Evolutionary conservation across 345 rosid species (phyloP), one percentile per base, ranked within the genome.

Genomic region (Litchi chinensis): DNA sequence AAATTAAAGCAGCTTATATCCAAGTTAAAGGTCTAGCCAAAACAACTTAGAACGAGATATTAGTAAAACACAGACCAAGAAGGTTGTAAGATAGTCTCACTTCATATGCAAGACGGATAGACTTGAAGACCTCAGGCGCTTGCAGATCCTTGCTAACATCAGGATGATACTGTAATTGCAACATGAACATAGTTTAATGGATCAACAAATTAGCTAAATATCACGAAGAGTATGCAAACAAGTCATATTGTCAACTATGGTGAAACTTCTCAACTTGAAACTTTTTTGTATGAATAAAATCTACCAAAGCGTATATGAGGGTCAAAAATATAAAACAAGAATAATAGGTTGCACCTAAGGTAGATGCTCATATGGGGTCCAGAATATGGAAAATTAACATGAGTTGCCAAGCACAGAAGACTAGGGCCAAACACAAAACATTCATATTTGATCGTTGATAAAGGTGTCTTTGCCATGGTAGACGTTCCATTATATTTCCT

Each of bases 61-160:
- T 41, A 64, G 26, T 26, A 70, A 65, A 41, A 68, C 57, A 71
- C 6, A 60, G 43, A 54, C 50, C 65, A 75, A 15, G 57, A 69
- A 74, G 66, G 78, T 76, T 37, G 65, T 10, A 43, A 76, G 64
- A 82, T 79, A 72, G 67, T 78, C 93, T 81, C 82, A 93, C 96
- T 79, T 95, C 95, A 82, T 93, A 95, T 19, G 99, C 97, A 54
- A 24, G 79, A 56, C 82, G 90, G 82, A 95, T 83, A 54, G 77
- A 88, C 93, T 91, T 95, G 91, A 95, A 93, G 60, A 85, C 73
- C 84, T 93, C 97, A n/a, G 82, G 86, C 8, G 97, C 90, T 83
- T 8, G 87, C 24, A 86, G 80, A 73, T 93, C 91, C 83, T 86
- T 93, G 88, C 93, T 90, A 65, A 93, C 98, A 75, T 95, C 97